Evolutionary conservation across 176 grass and related monocot genomes (phyloP).

Genomic region (Musa acuminata): DNA sequence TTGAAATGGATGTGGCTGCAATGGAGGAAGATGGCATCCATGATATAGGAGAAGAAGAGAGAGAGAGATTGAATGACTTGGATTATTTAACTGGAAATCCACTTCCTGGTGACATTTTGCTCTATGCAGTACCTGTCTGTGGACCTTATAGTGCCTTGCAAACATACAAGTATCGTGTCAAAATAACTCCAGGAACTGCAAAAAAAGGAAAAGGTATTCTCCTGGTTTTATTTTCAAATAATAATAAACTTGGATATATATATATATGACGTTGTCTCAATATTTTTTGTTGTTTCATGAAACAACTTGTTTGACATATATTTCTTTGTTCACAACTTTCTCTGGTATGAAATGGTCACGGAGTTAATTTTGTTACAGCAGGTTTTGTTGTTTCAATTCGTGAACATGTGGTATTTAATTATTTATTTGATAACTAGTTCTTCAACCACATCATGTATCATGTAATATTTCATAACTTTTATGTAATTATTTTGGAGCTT

Average conservation of each 20-base stretch:
- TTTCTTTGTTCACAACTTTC: not conserved
- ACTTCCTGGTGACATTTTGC: constrained; percentile 70
- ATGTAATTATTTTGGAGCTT: not conserved
- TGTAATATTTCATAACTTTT: not conserved
- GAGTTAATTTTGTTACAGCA: not conserved
- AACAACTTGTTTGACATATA: too few species aligned
- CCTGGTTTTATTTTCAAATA: not conserved
- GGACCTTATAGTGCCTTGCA: constrained; percentile 86
- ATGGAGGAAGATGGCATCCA: constrained; percentile 49
- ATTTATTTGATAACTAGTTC: not conserved
- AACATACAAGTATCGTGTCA: constrained; percentile 91
- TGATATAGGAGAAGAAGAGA: constrained; percentile 75
- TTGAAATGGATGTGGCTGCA: constrained; percentile 28
- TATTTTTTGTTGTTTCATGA: too few species aligned
- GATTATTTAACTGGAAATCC: constrained; percentile 89
- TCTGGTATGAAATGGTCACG: not conserved
- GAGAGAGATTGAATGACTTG: constrained; percentile 80
- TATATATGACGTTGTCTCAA: too few species aligned
- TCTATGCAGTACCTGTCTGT: constrained; percentile 85
- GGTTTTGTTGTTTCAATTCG: not conserved
- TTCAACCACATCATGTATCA: not conserved
- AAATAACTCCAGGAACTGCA: constrained; percentile 85
- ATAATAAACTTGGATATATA: too few species aligned
- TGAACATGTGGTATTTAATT: not conserved
- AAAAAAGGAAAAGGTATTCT: constrained; percentile 93